Conservation (phyloP, 2,329 filamentous ascomycete species). For the Trichocomaceae sp. region DNA sequence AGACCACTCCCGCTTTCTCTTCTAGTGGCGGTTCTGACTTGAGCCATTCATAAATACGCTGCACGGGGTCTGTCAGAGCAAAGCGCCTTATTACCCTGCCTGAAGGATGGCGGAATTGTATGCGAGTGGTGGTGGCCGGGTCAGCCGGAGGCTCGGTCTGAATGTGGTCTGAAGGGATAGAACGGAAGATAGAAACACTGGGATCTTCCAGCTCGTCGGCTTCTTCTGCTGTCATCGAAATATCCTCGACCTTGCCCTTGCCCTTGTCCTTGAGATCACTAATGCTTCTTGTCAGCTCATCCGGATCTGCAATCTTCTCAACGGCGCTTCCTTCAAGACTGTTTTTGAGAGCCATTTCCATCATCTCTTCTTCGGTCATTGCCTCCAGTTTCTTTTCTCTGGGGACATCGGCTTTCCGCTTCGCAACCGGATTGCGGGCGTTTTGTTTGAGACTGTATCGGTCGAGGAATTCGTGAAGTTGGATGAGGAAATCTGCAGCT, state of each 20-base stretch:
- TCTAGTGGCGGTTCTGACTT: constrained; percentile 74
- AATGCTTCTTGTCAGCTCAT: constrained; percentile 70
- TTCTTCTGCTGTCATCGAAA: constrained; percentile 32
- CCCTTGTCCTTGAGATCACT: constrained; percentile 40
- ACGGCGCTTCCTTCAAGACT: constrained; percentile 59
- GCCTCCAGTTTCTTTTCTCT: constrained; percentile 67
- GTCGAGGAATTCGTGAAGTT: constrained; percentile 93
- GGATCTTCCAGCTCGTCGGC: constrained; percentile 28
- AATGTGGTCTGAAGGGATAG: constrained; percentile 64
- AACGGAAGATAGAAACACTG: constrained; percentile 50
- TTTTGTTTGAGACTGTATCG: constrained; percentile 83
- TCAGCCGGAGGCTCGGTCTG: constrained; percentile 72
- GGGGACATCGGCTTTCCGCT: constrained; percentile 58
- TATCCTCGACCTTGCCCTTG: constrained; percentile 43
- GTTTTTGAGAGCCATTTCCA: constrained; percentile 87
- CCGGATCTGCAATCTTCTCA: constrained; percentile 66
- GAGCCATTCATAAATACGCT: constrained; percentile 89
- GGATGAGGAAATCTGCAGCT: constrained; percentile 75
- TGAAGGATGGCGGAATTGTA: constrained; percentile 83
- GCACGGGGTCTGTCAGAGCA: constrained; percentile 65
- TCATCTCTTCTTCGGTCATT: constrained; percentile 96
- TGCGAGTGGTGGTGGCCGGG: constrained; percentile 69
- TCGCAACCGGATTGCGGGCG: constrained; percentile 88
- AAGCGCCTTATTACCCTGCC: constrained; percentile 88
- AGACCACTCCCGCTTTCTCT: constrained; percentile 68